Percentiles rank a stretch among this genome's conserved stretches.
phyloP scores from a whole-genome alignment of 1,284 basidiomycete species.

The Sanghuangporus sanghuang region DNA sequence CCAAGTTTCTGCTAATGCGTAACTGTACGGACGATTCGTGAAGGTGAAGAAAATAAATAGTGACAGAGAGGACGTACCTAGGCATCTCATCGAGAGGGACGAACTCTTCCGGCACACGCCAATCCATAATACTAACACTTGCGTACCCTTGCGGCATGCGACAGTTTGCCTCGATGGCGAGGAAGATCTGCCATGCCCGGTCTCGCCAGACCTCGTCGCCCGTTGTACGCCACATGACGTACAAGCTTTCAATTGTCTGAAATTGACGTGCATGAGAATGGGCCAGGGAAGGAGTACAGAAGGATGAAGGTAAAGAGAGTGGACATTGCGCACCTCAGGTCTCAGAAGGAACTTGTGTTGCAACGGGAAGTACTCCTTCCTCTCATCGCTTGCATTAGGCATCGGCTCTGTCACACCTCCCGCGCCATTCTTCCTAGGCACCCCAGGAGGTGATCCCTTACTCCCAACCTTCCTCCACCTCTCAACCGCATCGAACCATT shows the following conservation, averaged over 20 bases:
- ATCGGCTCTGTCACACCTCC: constrained; percentile 20
- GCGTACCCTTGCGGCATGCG: constrained; percentile 54
- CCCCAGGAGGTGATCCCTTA: constrained; percentile 47
- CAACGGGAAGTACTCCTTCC: constrained; percentile 36
- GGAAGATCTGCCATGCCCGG: constrained; percentile 72
- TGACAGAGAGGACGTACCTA: constrained; percentile 39
- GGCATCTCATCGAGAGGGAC: constrained; percentile 57
- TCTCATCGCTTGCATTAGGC: neutral
- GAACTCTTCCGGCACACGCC: constrained; percentile 23
- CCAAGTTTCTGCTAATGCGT: constrained; percentile 68
- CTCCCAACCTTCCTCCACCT: constrained; percentile 43
- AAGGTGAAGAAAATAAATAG: neutral
- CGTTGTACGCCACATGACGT: constrained; percentile 68
- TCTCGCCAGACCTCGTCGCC: constrained; percentile 67
- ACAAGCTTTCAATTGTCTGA: constrained; percentile 66
- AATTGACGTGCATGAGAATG: neutral
- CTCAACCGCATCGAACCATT: constrained; percentile 51
- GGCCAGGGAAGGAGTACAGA: neutral
- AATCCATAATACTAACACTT: constrained; percentile 47
- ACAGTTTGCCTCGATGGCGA: constrained; percentile 58
- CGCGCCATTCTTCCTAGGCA: constrained; percentile 30
- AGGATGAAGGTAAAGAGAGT: neutral
- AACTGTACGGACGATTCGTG: constrained; percentile 33
- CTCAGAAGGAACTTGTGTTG: constrained; percentile 48
- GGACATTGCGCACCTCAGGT: constrained; percentile 49